These are phyloP conservation scores for Chenopodium berlandieri DNA, from an alignment of 148 eudicot species.

Conservation along the genomic window DNA sequence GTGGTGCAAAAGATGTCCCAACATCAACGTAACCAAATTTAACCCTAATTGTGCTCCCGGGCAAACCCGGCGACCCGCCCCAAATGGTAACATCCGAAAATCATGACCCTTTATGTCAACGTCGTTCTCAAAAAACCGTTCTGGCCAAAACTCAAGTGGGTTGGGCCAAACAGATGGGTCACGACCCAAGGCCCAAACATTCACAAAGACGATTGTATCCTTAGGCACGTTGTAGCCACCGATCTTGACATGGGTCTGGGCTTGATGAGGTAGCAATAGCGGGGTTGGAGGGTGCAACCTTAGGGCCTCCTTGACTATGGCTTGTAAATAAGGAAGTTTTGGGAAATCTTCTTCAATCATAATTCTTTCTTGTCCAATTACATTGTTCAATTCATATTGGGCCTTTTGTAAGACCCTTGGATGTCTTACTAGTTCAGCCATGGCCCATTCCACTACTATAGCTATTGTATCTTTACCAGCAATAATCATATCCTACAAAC, in stretches of 20 bases:
- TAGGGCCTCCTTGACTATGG: slow-evolving; percentile 57
- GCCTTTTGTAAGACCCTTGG: slow-evolving; percentile 64
- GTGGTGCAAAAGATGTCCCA: slow-evolving; percentile 69
- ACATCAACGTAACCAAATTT: slow-evolving; percentile 57
- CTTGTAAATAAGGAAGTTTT: slow-evolving; percentile 55
- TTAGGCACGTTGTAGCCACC: slow-evolving; percentile 68
- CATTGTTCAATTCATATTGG: slow-evolving; percentile 61
- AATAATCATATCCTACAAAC: slow-evolving; percentile 65
- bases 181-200: slow-evolving; percentile 74
- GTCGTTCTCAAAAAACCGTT: slow-evolving; percentile 56
- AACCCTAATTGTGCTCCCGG: slow-evolving; percentile 64
- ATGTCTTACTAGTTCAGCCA: slow-evolving; percentile 64
- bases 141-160: slow-evolving; percentile 62
- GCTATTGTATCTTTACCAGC: slow-evolving; percentile 73
- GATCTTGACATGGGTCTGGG: slow-evolving; percentile 52
- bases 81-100: slow-evolving; percentile 59
- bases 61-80: slow-evolving; percentile 67
- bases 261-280: slow-evolving; percentile 64
- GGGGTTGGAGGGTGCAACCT: slow-evolving; percentile 79
- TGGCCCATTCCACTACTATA: slow-evolving; percentile 63
- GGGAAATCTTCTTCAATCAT: slow-evolving; percentile 60
- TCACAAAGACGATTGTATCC: slow-evolving; percentile 49
- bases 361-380: slow-evolving; percentile 46
- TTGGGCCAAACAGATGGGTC: slow-evolving; percentile 54
- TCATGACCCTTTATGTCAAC: slow-evolving; percentile 67